Base-by-base conservation (phyloP, 371 early-diverging fungal genomes). In the Mucor racemosus region DNA sequence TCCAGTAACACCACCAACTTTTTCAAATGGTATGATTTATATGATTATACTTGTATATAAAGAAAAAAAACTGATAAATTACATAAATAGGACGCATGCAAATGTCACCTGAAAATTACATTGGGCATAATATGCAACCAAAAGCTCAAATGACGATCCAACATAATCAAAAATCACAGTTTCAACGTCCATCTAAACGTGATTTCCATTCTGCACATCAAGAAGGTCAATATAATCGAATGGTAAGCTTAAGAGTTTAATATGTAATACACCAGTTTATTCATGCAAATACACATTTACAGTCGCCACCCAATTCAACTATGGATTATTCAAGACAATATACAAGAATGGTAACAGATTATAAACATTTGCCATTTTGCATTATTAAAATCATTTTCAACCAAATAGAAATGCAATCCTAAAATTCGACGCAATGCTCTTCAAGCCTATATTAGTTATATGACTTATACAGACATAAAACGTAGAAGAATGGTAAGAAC, bases 381-480 rank as follows among this genome's bases (percentile, higher is more conserved):
- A 26, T 26, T 26, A 3, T 26, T 26, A 26, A 26, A 26, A 26
- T 26, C 26, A 26, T 26, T 26, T 26, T 26, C 26, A 26, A 26
- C 3, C 26, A 35, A 7, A 44, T 70, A 75, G 73, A 73, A 69
- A 42, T 65, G 63, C 35, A 69, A 63, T 46, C 77, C 77, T 48
- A 75, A 66, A 57, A 68, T 75, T 14, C 62, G 69, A 60, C 63
- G 82, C n/a, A 78, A 78, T 62, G 80, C 78, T 21, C 62, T 77
- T 9, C 82, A 82, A 41, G 80, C 78, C 7, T 82, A 79, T 44
- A 82, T 82, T 21, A 78, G 78, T 48, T 82, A 82, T 19, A 79
- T 75, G 69, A 82, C 73, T 13, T 82, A 76, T 60, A 70, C 76
- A 38, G 82, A 81, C 67, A 48, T 78, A n/a, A 60, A 58, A 15